A percentile compares a stretch with the other conserved stretches of the same genome.
These are phyloP conservation scores for Mucor racemosus DNA, from an alignment of 371 early-diverging fungal genomes.

Conservation along the genomic window DNA sequence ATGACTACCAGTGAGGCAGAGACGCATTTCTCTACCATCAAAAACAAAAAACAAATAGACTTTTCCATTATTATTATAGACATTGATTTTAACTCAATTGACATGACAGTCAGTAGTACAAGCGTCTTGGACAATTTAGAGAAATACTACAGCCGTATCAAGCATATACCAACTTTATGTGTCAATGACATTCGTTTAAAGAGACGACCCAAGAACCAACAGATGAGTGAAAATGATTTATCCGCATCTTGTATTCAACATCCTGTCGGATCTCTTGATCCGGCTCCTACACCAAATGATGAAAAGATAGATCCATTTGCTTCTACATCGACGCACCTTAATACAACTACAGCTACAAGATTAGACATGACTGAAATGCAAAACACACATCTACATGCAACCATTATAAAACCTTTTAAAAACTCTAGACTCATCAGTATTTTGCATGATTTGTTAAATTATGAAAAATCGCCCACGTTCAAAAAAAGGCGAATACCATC, in stretches of 20 bases:
- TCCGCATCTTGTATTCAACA: constrained; percentile 1
- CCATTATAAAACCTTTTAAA: constrained; percentile 22
- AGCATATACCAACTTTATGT: constrained; percentile 10
- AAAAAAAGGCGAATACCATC: background rate
- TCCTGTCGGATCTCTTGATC: constrained; percentile 13
- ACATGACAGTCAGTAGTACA: background rate
- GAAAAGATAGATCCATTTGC: constrained; percentile 11
- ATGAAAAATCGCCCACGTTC: background rate
- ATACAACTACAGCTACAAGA: background rate
- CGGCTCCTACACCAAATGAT: constrained; percentile 6
- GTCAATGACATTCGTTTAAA: constrained; percentile 14
- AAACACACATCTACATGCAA: background rate
- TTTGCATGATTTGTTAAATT: constrained; percentile 10
- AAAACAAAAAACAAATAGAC: background rate
- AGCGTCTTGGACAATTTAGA: background rate
- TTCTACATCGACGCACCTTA: background rate
- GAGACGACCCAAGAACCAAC: background rate
- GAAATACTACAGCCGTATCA: background rate
- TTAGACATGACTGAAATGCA: background rate
- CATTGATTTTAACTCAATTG: constrained; percentile 1
- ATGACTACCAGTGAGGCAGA: constrained; percentile 2
- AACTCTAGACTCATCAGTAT: constrained; percentile 13
- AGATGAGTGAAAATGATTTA: background rate
- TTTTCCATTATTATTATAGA: constrained; percentile 19
- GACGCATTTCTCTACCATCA: background rate